Evolutionary conservation across 352 stramenopile genomes (phyloP).

Genomic region (Thalassiosira mediterranea): DNA sequence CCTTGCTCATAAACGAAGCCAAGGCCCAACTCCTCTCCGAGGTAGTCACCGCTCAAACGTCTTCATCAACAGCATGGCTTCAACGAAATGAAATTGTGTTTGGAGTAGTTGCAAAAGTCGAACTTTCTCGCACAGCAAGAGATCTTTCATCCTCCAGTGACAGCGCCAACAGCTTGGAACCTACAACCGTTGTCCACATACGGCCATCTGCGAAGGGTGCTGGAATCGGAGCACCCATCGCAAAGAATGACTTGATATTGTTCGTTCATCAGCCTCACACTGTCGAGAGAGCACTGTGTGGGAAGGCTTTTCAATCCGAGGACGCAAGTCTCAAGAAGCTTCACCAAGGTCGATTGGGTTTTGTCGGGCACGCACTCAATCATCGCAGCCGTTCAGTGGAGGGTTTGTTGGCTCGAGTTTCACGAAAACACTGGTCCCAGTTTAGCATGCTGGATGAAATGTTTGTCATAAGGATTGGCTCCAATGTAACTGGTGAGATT

Average conservation of each 20-base stretch:
- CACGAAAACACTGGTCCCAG: slow-evolving; percentile 44
- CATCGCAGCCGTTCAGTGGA: slow-evolving; percentile 37
- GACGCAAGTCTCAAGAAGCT: slow-evolving; percentile 14
- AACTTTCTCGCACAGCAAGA: slow-evolving; percentile 31
- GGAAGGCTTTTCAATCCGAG: slow-evolving; percentile 30
- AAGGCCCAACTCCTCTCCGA: slow-evolving; percentile 62
- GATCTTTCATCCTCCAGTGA: slow-evolving; percentile 6
- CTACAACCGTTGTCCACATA: slow-evolving; percentile 37
- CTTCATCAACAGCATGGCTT: slow-evolving; percentile 29
- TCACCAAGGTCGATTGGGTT: slow-evolving; percentile 37
- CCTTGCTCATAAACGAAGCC: slow-evolving; percentile 52
- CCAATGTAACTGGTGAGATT: slow-evolving; percentile 54
- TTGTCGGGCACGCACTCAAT: slow-evolving; percentile 51
- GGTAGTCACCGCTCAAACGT: slow-evolving; percentile 46
- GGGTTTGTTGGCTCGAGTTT: slow-evolving; percentile 45
- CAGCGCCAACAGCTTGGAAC: slow-evolving; percentile 21
- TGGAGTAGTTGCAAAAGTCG: slow-evolving; percentile 36
- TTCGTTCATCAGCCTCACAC: slow-evolving; percentile 28
- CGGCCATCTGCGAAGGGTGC: slow-evolving; percentile 17
- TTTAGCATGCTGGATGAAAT: slow-evolving; percentile 49
- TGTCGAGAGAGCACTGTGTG: slow-evolving; percentile 38
- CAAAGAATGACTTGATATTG: slow-evolving; percentile 47
- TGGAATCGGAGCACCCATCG: slow-evolving; percentile 24
- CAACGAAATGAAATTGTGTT: slow-evolving; percentile 14
- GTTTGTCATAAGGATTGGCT: slow-evolving; percentile 51